phyloP scores from a whole-genome alignment of 225 moss, liverwort and hornwort species.

The Sphagnum contortum region DNA sequence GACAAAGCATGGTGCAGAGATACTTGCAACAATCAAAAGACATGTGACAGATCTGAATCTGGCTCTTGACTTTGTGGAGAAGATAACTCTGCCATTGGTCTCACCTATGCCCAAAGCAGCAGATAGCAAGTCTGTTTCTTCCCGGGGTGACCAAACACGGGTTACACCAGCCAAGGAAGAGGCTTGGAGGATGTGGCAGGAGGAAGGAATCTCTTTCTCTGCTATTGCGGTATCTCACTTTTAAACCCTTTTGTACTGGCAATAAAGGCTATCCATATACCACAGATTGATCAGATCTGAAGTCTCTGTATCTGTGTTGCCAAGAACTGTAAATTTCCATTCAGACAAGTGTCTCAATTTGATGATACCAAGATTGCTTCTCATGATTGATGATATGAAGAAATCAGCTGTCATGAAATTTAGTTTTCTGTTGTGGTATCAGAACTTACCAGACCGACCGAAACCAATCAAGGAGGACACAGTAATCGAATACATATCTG shows the following conservation, averaged over 20 bases:
- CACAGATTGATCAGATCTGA: too few relatives aligned
- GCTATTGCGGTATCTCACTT: conserved; percentile 54
- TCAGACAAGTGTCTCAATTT: neutral
- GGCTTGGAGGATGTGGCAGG: conserved; percentile 96
- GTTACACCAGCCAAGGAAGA: conserved; percentile 66
- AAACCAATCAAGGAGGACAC: conserved; percentile 75
- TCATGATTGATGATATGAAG: too few relatives aligned
- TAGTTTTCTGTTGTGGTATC: conserved; percentile 3
- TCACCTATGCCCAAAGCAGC: conserved; percentile 21
- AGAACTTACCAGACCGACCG: conserved; percentile 71
- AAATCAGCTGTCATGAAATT: too few relatives aligned
- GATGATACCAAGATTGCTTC: too few relatives aligned
- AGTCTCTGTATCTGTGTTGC: neutral
- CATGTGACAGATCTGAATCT: conserved; percentile 31
- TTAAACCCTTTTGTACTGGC: too few relatives aligned
- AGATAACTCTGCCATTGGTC: conserved; percentile 18
- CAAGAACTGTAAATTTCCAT: neutral
- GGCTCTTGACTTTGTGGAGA: conserved; percentile 41
- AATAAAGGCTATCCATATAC: too few relatives aligned
- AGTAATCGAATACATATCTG: conserved; percentile 55
- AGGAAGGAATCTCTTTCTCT: conserved; percentile 51
- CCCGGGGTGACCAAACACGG: conserved; percentile 23
- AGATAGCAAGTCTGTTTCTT: conserved; percentile 20
- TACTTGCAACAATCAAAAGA: conserved; percentile 39
- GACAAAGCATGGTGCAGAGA: conserved; percentile 51